Evolutionary conservation across 2,329 filamentous ascomycete genomes (phyloP).

Genomic region (Penicillium sp.): DNA sequence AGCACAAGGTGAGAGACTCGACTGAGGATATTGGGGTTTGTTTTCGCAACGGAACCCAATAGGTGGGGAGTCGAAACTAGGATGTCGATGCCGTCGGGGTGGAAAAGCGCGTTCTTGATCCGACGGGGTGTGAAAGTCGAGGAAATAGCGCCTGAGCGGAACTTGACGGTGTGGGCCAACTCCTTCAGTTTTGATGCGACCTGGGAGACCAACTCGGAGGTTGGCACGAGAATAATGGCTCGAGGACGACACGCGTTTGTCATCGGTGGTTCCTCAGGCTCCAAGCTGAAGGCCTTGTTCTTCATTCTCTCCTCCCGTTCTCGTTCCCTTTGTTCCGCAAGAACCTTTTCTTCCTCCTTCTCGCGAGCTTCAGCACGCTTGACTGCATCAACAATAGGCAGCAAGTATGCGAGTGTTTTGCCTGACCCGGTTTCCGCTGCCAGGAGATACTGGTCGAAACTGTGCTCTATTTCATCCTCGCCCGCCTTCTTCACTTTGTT

Average conservation of each 20-base stretch:
- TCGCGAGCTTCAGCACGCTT: slow-evolving; percentile 70
- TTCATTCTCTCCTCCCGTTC: slow-evolving; percentile 50
- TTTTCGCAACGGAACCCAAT: slow-evolving; percentile 79
- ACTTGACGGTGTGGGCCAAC: slow-evolving; percentile 81
- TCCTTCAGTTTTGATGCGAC: slow-evolving; percentile 76
- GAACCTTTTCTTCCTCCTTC: slow-evolving; percentile 54
- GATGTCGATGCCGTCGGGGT: slow-evolving; percentile 75
- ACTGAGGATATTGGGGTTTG: slow-evolving; percentile 88
- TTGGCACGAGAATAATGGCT: slow-evolving; percentile 83
- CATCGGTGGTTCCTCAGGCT: slow-evolving; percentile 59
- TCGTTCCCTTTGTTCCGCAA: slow-evolving; percentile 54
- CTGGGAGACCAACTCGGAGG: slow-evolving; percentile 85
- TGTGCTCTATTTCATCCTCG: slow-evolving; percentile 37
- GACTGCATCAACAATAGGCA: slow-evolving; percentile 79
- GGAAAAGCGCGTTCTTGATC: slow-evolving; percentile 82
- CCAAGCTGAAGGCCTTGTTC: slow-evolving; percentile 60
- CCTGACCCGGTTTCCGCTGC: slow-evolving; percentile 96
- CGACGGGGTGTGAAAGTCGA: slow-evolving; percentile 70
- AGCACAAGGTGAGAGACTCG: slow-evolving; percentile 83
- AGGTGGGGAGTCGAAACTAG: slow-evolving; percentile 86
- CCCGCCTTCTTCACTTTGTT: slow-evolving; percentile 29
- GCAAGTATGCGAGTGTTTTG: slow-evolving; percentile 88
- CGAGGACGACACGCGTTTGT: slow-evolving; percentile 70
- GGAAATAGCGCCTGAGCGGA: slow-evolving; percentile 77
- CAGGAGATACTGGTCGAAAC: slow-evolving; percentile 68